Percentiles rank a stretch among this genome's conserved stretches.
Conservation (phyloP, 345 rosid species). For the Mangifera indica region DNA sequence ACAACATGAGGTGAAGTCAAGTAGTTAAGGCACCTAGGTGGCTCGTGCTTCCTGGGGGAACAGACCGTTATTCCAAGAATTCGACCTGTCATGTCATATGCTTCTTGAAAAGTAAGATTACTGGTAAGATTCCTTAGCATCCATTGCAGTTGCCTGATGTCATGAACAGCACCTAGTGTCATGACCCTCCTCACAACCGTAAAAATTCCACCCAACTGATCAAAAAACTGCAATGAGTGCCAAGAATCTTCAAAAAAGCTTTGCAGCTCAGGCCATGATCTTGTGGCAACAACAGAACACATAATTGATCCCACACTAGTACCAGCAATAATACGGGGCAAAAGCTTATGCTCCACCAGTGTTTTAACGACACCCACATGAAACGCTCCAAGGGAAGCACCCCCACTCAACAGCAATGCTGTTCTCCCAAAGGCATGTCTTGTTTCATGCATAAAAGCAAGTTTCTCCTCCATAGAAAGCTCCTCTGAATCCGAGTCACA, state of each 20-base stretch:
- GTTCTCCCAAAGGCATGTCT: conserved; percentile 98
- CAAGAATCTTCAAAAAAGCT: conserved; percentile 83
- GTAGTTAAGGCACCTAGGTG: conserved; percentile 97
- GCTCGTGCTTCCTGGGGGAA: conserved; percentile 98
- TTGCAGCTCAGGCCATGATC: conserved; percentile 98
- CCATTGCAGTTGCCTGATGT: conserved; percentile 85
- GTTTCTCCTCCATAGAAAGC: conserved; percentile 93
- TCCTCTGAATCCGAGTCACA: conserved; percentile 85
- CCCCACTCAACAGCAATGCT: conserved; percentile 97
- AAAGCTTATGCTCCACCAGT: conserved; percentile 81
- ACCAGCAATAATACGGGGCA: conserved; percentile 92
- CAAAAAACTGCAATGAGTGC: conserved; percentile 82
- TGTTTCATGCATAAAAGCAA: conserved; percentile 92
- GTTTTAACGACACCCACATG: conserved; percentile 91
- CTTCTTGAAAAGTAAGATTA: conserved; percentile 98
- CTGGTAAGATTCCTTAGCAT: conserved; percentile 84
- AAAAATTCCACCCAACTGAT: conserved; percentile 88
- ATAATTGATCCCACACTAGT: conserved; percentile 98
- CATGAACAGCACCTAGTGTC: conserved; percentile 92
- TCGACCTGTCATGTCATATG: conserved; percentile 93
- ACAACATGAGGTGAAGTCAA: conserved; percentile 97
- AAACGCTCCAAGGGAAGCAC: conserved; percentile 96
- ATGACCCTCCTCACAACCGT: conserved; percentile 78
- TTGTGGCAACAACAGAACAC: conserved; percentile 78
- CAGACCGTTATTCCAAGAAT: conserved; percentile 94